phyloP scores from a whole-genome alignment of 2,329 filamentous ascomycete species.

The Cercospora brassicicola region DNA sequence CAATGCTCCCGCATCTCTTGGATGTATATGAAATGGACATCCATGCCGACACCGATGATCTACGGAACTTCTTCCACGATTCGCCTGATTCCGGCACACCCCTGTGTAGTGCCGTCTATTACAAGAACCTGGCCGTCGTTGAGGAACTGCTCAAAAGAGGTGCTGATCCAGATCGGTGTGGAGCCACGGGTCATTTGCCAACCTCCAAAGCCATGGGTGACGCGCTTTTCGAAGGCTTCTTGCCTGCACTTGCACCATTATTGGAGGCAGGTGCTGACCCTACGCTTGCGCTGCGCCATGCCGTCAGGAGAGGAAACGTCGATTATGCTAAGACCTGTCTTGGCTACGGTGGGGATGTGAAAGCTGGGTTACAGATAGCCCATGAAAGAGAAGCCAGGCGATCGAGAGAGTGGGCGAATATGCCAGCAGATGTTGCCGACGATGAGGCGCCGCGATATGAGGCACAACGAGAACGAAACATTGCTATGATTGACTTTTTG shows the following conservation, averaged over 20 bases:
- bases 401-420: not conserved
- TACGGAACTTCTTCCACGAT: constrained; percentile 12
- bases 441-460: not conserved
- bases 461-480: not conserved
- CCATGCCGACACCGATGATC: constrained; percentile 14
- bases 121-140: constrained; percentile 16
- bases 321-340: constrained; percentile 14
- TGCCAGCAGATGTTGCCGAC: not conserved
- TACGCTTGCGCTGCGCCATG: not conserved
- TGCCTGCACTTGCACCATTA: constrained; percentile 14
- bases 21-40: constrained; percentile 20
- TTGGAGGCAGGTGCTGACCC: constrained; percentile 15
- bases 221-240: not conserved
- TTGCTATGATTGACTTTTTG: not conserved
- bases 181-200: not conserved
- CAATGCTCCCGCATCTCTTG: no score
- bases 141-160: constrained; percentile 18
- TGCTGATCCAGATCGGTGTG: not conserved
- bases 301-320: not conserved
- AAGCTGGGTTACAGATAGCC: not conserved
- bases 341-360: not conserved
- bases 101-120: constrained; percentile 14
- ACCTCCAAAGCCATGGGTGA: not conserved
- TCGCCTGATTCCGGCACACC: constrained; percentile 15
- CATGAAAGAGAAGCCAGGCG: not conserved